A percentile compares a stretch with the other conserved stretches of the same genome.
Conservation (phyloP, 2,329 filamentous ascomycete species). For the Hypoxylon sp. region DNA sequence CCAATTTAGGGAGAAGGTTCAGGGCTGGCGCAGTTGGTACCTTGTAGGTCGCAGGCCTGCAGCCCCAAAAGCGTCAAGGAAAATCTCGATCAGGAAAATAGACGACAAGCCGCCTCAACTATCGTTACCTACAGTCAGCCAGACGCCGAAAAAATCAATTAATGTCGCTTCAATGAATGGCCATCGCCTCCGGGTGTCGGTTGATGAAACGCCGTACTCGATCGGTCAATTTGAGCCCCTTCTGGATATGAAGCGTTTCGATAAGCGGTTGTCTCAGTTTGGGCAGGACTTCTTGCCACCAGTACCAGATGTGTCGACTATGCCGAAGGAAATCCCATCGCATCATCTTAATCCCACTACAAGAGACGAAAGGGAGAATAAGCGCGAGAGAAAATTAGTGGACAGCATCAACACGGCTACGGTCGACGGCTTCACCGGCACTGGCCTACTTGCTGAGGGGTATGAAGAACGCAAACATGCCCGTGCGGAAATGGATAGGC, state of each 20-base stretch:
- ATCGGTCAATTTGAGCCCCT: conserved; percentile 79
- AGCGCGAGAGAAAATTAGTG: conserved; percentile 49
- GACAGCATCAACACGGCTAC: conserved; percentile 50
- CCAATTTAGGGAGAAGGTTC: conserved; percentile 79
- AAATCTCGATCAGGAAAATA: conserved; percentile 51
- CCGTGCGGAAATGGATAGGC: conserved; percentile 50
- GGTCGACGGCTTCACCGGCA: conserved; percentile 64
- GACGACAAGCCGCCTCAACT: conserved; percentile 53
- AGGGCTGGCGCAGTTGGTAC: conserved; percentile 93
- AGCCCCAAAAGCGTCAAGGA: conserved; percentile 52
- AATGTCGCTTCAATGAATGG: conserved; percentile 54
- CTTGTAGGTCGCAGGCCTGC: conserved; percentile 76
- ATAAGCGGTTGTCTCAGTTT: conserved; percentile 66
- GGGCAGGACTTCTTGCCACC: conserved; percentile 61
- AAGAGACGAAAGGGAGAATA: conserved; percentile 34
- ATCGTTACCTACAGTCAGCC: conserved; percentile 44
- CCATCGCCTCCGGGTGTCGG: conserved; percentile 59
- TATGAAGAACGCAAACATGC: conserved; percentile 65
- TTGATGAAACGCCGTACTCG: conserved; percentile 69
- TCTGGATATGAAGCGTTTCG: conserved; percentile 73
- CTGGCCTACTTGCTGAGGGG: conserved; percentile 66
- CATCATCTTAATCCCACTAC: conserved; percentile 50
- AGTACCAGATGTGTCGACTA: conserved; percentile 47
- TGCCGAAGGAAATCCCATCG: conserved; percentile 47
- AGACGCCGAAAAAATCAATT: conserved; percentile 52